Evolutionary conservation across 2,329 filamentous ascomycete species (phyloP), one percentile per base, ranked within the genome.

Genomic region (Aspergillus versicolor): DNA sequence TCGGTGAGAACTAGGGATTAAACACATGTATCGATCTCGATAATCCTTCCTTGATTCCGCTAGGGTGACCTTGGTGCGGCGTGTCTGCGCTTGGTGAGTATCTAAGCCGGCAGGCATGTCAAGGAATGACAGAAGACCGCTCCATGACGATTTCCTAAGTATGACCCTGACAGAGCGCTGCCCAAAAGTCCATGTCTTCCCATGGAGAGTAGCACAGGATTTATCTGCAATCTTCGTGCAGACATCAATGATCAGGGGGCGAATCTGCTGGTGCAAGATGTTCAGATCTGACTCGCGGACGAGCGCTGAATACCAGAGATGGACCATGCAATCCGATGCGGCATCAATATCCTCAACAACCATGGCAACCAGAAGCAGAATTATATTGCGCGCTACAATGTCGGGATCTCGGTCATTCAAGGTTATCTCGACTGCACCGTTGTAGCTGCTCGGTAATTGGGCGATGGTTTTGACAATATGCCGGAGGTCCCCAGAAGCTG

Each of bases 301-400:
- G 3, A 72, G 50, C 1, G 74, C 73, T 0, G 79, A 82, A 63
- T 80, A 81, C 78, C 78, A 81, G 5, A 79, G 11, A 60, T 81
- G 77, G 1, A 78, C 60, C 41, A 79, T 77, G n/a, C 66, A 67
- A 0, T 70, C 67, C 3, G 65, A 60, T 1, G 69, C 70, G 3
- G 56, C 55, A 0, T 67, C 59, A 0, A 60, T 42, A 0, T 69
- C 58, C 17, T 41, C 32, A 6, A 64, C 56, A 1, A 58, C 15
- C 12, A 71, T 54, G 1, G 69, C 69, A 5, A 74, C 54, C 4
- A 81, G 69, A 1, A 80, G 66, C 13, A 81, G 55, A 4, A 78
- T 73, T 9, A 58, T 57, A 56, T 79, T 79, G 4, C 77, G 69
- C 1, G 70, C 70, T 0, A 76, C 74, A 19, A 79, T 60, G 13